Evolutionary conservation across 148 eudicot species (phyloP), one percentile per base, ranked within the genome.

Genomic region (Bassia scoparia): DNA sequence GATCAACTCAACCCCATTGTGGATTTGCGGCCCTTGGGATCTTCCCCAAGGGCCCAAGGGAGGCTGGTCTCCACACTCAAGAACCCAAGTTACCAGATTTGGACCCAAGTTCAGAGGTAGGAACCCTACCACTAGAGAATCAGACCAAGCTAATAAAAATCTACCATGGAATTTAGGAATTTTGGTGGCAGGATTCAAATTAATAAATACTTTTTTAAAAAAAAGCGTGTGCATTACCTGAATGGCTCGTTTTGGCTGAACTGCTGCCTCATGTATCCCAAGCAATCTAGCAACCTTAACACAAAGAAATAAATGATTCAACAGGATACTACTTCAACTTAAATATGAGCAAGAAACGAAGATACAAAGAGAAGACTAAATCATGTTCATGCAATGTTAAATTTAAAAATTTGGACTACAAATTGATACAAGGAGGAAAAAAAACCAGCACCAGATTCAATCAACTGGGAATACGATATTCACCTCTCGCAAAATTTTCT

Each of bases 401-500:
- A 24, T 23, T 5, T 26, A 26, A 66, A 63, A 46, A 37, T 20
- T 35, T 34, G 69, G 52, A 15, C 20, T 41, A 66, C 27, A 5
- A 14, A 66, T 43, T 26, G 46, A 18, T 61, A 33, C 43, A 43
- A 24, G 21, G 48, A 20, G 6, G 34, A 26, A 60, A 13, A 13
- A 29, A 6, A 61, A 11, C 68, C 69, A 37, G 35, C 67, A 68
- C 56, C 26, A 50, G 41, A 75, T 43, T 20, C n/a, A 68, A 13
- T 78, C 18, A 23, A 48, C 37, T 2, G 24, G 67, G 49, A 68
- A 46, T 33, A 48, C 9, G 74, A 41, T 34, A 61, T 64, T 21
- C 37, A 90, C 98, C 98, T 91, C 96, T 85, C 98, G 81, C 70
- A 95, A 74, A 72, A 95, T 89, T 81, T 86, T 95, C 80, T 95